Evolutionary conservation across 2,329 filamentous ascomycete genomes (phyloP).

Genomic region (Canariomyces notabilis): DNA sequence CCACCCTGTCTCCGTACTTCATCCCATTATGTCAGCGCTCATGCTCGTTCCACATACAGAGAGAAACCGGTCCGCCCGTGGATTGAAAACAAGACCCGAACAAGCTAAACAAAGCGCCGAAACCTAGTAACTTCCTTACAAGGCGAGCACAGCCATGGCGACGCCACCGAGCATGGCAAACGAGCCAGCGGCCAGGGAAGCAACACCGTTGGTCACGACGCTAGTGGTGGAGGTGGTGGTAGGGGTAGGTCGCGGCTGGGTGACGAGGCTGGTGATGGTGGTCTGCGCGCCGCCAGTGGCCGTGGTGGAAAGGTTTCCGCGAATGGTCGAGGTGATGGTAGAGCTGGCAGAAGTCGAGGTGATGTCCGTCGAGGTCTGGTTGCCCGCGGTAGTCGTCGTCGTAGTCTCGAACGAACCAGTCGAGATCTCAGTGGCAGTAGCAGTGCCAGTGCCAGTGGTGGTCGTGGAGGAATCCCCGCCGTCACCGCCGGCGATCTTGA

Average conservation of each 20-base stretch:
- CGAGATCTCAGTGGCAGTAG: conserved; percentile 23
- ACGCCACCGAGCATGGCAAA: conserved; percentile 24
- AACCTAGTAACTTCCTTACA: conserved; percentile 14
- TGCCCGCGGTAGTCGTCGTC: conserved; percentile 5
- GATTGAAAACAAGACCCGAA: not conserved
- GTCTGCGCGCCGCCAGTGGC: conserved; percentile 12
- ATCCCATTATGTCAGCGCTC: not conserved
- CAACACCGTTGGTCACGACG: conserved; percentile 31
- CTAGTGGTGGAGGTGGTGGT: conserved; percentile 10
- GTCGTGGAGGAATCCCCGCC: conserved; percentile 24
- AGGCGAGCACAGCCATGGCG: conserved; percentile 23
- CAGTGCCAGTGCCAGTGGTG: conserved; percentile 25
- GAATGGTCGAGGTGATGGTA: conserved; percentile 9
- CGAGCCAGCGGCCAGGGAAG: conserved; percentile 37
- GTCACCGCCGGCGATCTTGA: conserved; percentile 42
- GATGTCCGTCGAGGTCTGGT: conserved; percentile 15
- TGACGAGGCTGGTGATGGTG: conserved; percentile 18
- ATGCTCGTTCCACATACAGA: not conserved
- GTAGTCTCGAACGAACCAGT: conserved; percentile 4
- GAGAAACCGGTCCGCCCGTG: not conserved
- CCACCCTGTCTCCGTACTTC: too few relatives aligned
- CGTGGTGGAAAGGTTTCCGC: conserved; percentile 15
- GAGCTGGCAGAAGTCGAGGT: conserved; percentile 15
- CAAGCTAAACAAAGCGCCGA: conserved; percentile 2
- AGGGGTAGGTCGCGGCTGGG: conserved; percentile 1